Evolutionary conservation across 108 stramenopile species (phyloP).

Genomic region (Fistulifera solaris): DNA sequence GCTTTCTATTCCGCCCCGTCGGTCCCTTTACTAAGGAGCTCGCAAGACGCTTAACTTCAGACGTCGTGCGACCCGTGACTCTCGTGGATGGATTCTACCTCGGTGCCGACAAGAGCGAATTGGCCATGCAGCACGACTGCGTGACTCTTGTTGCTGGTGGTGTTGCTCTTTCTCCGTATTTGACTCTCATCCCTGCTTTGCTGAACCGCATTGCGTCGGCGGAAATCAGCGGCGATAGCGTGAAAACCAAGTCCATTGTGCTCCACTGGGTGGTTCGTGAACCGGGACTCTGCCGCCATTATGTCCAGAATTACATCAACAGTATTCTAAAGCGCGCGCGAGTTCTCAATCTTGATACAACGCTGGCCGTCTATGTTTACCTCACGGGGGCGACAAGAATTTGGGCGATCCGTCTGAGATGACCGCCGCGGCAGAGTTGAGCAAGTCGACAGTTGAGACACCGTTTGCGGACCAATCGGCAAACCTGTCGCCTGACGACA

Average conservation of each 20-base stretch:
- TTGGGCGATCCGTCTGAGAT: no score
- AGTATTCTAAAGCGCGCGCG: not conserved
- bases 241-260: not conserved
- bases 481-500: no score
- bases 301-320: no score
- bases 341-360: not conserved
- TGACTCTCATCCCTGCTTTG: conserved; percentile 5
- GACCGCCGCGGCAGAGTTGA: no score
- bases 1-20: conserved; percentile 5
- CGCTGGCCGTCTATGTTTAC: no score
- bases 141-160: conserved; percentile 11
- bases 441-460: no score
- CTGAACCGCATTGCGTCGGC: not conserved
- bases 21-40: conserved; percentile 8
- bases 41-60: not conserved
- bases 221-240: not conserved
- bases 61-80: conserved; percentile 3
- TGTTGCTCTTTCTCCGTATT: conserved; percentile 12
- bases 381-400: no score
- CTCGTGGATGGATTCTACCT: conserved; percentile 5
- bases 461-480: no score
- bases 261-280: conserved; percentile 5
- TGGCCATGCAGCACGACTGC: conserved; percentile 8
- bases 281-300: not conserved
- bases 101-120: not conserved